A percentile compares a stretch with the other conserved stretches of the same genome.
These are phyloP conservation scores for Geotrichum carabidarum DNA, from an alignment of 1,139 yeast genomes.

Conservation along the genomic window DNA sequence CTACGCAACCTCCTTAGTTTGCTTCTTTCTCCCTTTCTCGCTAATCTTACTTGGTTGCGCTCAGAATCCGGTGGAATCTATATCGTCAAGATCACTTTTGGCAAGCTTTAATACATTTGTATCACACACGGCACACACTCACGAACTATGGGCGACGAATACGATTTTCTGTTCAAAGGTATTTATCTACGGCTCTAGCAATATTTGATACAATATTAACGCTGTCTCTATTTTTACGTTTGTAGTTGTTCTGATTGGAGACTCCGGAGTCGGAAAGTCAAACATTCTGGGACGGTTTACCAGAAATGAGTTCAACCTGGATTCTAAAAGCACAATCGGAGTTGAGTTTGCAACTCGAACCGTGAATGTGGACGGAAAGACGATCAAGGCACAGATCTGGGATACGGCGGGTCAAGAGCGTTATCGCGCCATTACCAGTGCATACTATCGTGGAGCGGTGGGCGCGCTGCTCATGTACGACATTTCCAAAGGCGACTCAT, in stretches of 20 bases:
- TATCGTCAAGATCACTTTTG: too few species aligned
- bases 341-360: slow-evolving; percentile 98
- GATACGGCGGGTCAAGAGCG: slow-evolving; percentile 99
- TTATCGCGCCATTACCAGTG: slow-evolving; percentile 95
- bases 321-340: slow-evolving; percentile 91
- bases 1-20: too few species aligned
- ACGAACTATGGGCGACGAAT: slow-evolving; percentile 54
- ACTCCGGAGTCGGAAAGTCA: slow-evolving; percentile 96
- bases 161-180: slow-evolving; percentile 90
- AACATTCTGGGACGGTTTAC: slow-evolving; percentile 90
- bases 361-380: slow-evolving; percentile 86
- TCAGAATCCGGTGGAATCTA: too few species aligned
- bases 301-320: slow-evolving; percentile 90
- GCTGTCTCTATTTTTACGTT: neutral
- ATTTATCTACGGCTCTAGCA: slow-evolving; percentile 29
- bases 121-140: too few species aligned
- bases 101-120: too few species aligned
- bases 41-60: too few species aligned
- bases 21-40: too few species aligned
- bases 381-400: slow-evolving; percentile 98
- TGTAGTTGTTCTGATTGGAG: slow-evolving; percentile 85
- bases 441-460: slow-evolving; percentile 96
- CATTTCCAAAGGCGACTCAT: slow-evolving; percentile 85
- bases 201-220: too few species aligned
- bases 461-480: slow-evolving; percentile 96